Evolutionary conservation across 352 stramenopile species (phyloP), one percentile per base, ranked within the genome.

Genomic region (Phytophthora capsici): DNA sequence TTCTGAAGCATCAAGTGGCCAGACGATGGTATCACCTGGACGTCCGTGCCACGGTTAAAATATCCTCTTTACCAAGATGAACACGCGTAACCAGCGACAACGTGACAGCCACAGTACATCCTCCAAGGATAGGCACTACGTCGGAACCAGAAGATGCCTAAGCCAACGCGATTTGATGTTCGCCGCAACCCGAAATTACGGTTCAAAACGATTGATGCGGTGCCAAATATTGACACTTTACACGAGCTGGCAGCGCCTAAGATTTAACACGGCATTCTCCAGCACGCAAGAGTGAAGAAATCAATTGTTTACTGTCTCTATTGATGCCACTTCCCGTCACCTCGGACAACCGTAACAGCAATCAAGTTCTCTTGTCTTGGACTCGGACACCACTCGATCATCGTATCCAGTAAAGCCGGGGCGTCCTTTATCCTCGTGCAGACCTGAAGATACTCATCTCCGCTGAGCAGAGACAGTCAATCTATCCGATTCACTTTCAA

Each of bases 1-100:
- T 51, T 51, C 23, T 52, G 45, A 52, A 40, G 45, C 26, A 52
- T 16, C 43, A 23, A 12, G 14, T 49, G 26, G 43, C 43, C 23
- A 10, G 36, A 25, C 40, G 40, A 46, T 22, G 40, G 40, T 46
- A 46, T 46, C 40, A 46, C 40, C 40, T 46, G 40, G 40, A 46
- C 36, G 36, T 14, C 14, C 36, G 36, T 41, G 36, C 36, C n/a
- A n/a, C 36, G 36, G 14, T 41, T 41, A 8, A 5, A 41, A 41
- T 34, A 34, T 34, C 28, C 36, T 20, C 36, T 40, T 14, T n/a
- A 41, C 13, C 6, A 20, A 41, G 36, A 41, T 8, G n/a, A 6
- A 19, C 36, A 41, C 36, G 36, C 13, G 36, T 17, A 32, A 6
- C 26, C 6, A 10, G 26, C 4, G 28, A 8, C 8, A 34, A 34